Conservation (phyloP, 2,329 filamentous ascomycete genomes). For the Paecilomyces niveus region DNA sequence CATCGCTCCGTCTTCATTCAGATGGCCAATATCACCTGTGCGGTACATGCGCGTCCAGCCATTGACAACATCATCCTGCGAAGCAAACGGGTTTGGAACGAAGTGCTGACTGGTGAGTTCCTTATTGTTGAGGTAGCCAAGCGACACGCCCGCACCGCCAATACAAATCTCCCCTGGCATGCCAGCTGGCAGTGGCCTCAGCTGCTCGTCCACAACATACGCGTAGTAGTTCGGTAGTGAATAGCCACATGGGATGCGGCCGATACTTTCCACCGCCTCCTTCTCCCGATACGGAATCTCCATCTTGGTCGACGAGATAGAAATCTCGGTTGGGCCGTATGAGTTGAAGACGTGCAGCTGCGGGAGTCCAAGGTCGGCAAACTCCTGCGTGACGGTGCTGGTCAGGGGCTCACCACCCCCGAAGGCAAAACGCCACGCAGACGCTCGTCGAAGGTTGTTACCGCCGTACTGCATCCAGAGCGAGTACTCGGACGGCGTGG, state of each 20-base stretch:
- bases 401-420: background rate
- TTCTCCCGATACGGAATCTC: background rate
- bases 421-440: background rate
- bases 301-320: background rate
- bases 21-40: background rate
- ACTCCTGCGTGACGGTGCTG: slow-evolving; percentile 1
- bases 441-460: background rate
- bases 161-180: background rate
- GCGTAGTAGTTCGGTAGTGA: background rate
- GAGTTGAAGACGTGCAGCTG: slow-evolving; percentile 1
- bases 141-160: background rate
- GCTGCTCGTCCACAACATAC: background rate
- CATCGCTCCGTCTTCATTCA: background rate
- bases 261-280: background rate
- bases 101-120: background rate
- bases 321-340: slow-evolving; percentile 2
- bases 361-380: slow-evolving; percentile 1
- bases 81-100: background rate
- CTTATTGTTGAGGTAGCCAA: background rate
- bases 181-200: background rate
- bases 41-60: background rate
- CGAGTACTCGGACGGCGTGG: too few relatives aligned
- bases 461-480: too few relatives aligned
- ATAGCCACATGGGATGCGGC: background rate
- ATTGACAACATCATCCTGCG: background rate